Base-by-base conservation (phyloP, 441 rosid species). In the Pelargonium cotyledonis region DNA sequence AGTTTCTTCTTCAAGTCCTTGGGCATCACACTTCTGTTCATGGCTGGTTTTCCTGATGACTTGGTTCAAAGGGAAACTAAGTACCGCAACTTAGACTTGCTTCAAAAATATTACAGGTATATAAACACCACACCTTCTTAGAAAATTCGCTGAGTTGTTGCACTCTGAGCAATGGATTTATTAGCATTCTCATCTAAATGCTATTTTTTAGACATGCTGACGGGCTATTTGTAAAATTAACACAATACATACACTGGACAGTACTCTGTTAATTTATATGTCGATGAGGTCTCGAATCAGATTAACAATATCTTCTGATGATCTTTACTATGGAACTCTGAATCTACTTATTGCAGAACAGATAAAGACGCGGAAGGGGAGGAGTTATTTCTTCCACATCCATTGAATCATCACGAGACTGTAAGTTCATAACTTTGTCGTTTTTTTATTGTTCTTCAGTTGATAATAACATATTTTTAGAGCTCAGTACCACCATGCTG, bases 1-100 rank as follows among this genome's bases (percentile, higher is more conserved):
- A 86, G 91, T 73, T 86, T 84, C 85, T 86, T 86, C 85, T 86
- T 86, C 75, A 84, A 86, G 85, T 85, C 87, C 49, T 73, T 84
- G 65, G 88, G 87, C 68, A 80, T 86, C 73, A 84, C 88, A 18
- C 85, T 86, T 58, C 43, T 86, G 72, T 86, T 84, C 83, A 81
- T 86, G 87, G 91, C 87, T 3, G 88, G 91, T 72, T 76, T 81
- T 69, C 84, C 91, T 61, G 85, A 75, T 73, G 80, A 83, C 62
- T 8, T 77, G 26, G 81, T 86, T 64, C 87, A 73, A 65, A 75
- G 76, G 70, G 91, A 86, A 80, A 86, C 91, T 51, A 86, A 83
- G 70, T 78, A 83, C 65, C 67, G 73, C 64, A 86, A 75, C 76
- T 61, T 86, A 31, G 83, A 80, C 66, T 79, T 86, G 80, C 80